phyloP scores from a whole-genome alignment of 169 alveolate genomes.

The Plasmodium inui region DNA sequence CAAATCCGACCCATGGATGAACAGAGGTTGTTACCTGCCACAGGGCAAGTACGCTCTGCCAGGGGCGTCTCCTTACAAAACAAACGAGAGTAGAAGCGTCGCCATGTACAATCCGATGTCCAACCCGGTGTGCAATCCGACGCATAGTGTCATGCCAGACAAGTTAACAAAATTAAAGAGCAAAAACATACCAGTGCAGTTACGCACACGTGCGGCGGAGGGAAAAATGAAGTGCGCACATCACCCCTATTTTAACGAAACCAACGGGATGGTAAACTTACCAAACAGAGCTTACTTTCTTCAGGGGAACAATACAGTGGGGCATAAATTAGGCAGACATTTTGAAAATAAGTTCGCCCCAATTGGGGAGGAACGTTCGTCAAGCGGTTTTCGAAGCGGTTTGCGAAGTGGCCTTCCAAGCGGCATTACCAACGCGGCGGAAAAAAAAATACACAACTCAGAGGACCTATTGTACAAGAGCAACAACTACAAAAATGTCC shows the following conservation, averaged over 20 bases:
- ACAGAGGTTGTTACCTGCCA: background rate
- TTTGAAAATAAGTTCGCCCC: background rate
- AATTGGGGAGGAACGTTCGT: too few relatives aligned
- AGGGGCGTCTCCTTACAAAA: background rate
- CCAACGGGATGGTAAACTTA: background rate
- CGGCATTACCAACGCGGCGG: background rate
- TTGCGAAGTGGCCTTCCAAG: background rate
- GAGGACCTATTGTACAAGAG: slow-evolving; percentile 37
- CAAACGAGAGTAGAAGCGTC: background rate
- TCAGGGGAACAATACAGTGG: background rate
- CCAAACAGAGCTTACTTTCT: background rate
- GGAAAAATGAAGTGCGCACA: background rate
- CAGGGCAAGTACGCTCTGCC: background rate
- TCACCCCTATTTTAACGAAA: background rate
- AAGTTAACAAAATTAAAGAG: background rate
- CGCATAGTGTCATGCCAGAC: background rate
- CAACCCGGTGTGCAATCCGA: background rate
- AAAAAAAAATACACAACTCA: slow-evolving; percentile 48
- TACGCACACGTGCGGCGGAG: background rate
- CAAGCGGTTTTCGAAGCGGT: too few relatives aligned
- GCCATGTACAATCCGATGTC: background rate
- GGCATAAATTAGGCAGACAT: background rate
- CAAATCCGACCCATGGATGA: background rate
- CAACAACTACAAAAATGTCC: background rate
- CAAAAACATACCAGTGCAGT: background rate